Percentiles rank a stretch among this genome's conserved stretches.
Conservation (phyloP, 2,329 filamentous ascomycete genomes). For the Lecanicillium sp. region DNA sequence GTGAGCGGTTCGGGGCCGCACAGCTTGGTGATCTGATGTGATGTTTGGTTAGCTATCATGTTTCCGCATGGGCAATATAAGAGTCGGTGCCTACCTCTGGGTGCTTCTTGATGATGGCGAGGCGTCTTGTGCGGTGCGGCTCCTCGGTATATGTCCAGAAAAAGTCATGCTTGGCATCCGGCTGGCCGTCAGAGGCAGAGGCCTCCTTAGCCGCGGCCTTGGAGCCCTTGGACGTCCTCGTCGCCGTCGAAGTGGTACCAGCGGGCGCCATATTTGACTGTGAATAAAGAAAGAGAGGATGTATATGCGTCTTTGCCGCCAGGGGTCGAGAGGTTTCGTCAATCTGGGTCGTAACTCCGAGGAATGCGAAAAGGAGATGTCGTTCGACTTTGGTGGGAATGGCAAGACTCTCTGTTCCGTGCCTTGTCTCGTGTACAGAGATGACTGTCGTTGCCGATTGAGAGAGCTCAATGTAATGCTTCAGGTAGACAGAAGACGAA, state of each 20-base stretch:
- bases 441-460: no score
- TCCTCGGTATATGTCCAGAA: slow-evolving; percentile 99
- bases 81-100: slow-evolving; percentile 60
- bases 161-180: slow-evolving; percentile 47
- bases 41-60: slow-evolving; percentile 6
- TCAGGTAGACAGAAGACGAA: no score
- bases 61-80: neutral
- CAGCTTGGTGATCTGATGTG: slow-evolving; percentile 76
- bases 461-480: no score
- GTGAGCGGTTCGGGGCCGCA: slow-evolving; percentile 94
- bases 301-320: neutral
- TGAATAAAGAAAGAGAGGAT: neutral
- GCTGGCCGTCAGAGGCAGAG: slow-evolving; percentile 1
- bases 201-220: slow-evolving; percentile 2
- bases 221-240: slow-evolving; percentile 3
- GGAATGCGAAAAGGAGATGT: no score
- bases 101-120: slow-evolving; percentile 96
- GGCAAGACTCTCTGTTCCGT: no score
- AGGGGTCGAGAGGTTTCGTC: no score
- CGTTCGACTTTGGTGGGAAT: no score
- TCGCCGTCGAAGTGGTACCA: neutral
- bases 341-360: no score
- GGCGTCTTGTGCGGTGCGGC: slow-evolving; percentile 81
- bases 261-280: no score
- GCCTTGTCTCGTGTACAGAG: no score